phyloP scores from a whole-genome alignment of 1,284 basidiomycete species.

The Anthracocystis walkeri region DNA sequence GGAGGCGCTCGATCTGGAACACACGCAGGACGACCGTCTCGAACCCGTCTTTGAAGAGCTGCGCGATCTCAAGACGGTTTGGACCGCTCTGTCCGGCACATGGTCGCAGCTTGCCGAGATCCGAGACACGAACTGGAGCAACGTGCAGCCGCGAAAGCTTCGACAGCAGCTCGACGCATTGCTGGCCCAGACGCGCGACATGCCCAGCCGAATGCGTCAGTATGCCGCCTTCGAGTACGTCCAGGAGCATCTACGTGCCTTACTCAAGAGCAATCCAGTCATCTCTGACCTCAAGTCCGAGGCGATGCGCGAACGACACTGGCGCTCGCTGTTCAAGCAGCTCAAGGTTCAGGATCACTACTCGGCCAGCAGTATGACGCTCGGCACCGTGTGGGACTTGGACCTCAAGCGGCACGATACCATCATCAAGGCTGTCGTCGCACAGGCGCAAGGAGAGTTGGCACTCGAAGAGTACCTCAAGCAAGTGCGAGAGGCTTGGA shows the following conservation, averaged over 20 bases:
- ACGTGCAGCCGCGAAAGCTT: conserved; percentile 86
- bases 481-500: conserved; percentile 92
- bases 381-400: conserved; percentile 96
- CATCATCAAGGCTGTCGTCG: conserved; percentile 91
- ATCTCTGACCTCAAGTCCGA: conserved; percentile 95
- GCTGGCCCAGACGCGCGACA: conserved; percentile 90
- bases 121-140: conserved; percentile 88
- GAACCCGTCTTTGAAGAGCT: conserved; percentile 95
- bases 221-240: conserved; percentile 99
- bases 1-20: conserved; percentile 93
- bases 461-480: conserved; percentile 72
- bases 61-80: conserved; percentile 94
- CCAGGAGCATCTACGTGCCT: conserved; percentile 85
- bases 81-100: conserved; percentile 97
- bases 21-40: conserved; percentile 87
- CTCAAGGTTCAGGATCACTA: conserved; percentile 73
- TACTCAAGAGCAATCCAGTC: conserved; percentile 89
- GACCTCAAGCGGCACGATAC: conserved; percentile 93
- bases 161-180: conserved; percentile 92
- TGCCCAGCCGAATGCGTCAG: conserved; percentile 98
- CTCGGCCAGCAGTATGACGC: conserved; percentile 79
- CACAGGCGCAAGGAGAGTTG: conserved; percentile 94
- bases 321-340: conserved; percentile 97
- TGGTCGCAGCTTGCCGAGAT: conserved; percentile 94
- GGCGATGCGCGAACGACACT: conserved; percentile 95